A percentile compares a stretch with the other conserved stretches of the same genome.
These are phyloP conservation scores for Balakata baccata DNA, from an alignment of 345 rosid species.

Conservation along the genomic window DNA sequence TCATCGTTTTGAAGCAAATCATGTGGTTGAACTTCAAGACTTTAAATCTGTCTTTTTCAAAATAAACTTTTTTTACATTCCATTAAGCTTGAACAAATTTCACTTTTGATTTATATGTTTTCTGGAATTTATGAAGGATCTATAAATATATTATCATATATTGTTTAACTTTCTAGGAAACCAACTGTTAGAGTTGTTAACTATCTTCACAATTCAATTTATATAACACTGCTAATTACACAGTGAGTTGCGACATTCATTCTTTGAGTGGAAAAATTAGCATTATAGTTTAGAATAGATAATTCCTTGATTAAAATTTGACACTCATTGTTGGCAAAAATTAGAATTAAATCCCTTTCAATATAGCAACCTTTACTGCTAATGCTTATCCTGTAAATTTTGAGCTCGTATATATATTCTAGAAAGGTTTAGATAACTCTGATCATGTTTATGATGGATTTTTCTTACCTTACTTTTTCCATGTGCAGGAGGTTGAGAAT, in stretches of 20 bases:
- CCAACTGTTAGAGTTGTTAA: not conserved
- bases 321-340: not conserved
- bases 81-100: not conserved
- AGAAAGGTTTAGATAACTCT: not conserved
- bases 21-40: not conserved
- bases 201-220: not conserved
- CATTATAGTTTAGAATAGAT: not conserved
- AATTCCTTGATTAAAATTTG: not conserved
- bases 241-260: not conserved
- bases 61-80: not conserved
- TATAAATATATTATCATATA: not conserved
- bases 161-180: not conserved
- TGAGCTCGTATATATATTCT: not conserved
- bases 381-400: not conserved
- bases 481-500: constrained; percentile 59
- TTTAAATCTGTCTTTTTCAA: not conserved
- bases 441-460: not conserved
- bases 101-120: not conserved
- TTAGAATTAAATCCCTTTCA: not conserved
- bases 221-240: not conserved
- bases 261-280: not conserved
- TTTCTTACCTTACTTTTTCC: constrained; percentile 4
- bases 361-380: not conserved
- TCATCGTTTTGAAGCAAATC: not conserved
- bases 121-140: not conserved